phyloP scores from a whole-genome alignment of 768 basidiomycete species.

The Suillus weaverae region DNA sequence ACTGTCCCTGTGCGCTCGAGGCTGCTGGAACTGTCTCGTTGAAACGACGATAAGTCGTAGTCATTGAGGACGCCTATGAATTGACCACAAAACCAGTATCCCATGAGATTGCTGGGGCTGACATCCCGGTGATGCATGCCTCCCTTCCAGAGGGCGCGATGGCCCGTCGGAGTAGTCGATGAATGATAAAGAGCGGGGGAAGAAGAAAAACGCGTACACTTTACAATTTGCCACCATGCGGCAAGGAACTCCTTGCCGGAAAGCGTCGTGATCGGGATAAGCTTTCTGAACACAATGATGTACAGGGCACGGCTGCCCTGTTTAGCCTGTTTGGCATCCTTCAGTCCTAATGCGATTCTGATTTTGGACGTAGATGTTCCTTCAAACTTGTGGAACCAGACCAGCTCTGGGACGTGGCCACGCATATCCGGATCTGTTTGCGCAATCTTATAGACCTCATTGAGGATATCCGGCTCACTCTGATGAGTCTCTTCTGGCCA shows the following conservation, averaged over 20 bases:
- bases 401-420: background rate
- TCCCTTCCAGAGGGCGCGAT: conserved; percentile 6
- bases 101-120: background rate
- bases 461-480: background rate
- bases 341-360: background rate
- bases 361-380: background rate
- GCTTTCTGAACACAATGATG: background rate
- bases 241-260: background rate
- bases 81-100: background rate
- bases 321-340: background rate
- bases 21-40: background rate
- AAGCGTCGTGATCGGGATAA: background rate
- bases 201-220: background rate
- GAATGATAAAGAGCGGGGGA: background rate
- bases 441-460: background rate
- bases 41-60: conserved; percentile 9
- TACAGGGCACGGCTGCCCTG: background rate
- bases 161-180: conserved; percentile 1
- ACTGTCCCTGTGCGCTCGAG: conserved; percentile 14
- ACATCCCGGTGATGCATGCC: background rate
- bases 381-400: background rate
- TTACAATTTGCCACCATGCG: conserved; percentile 10
- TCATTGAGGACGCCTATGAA: background rate
- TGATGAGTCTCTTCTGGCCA: background rate
- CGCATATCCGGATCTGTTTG: background rate